Conservation (phyloP, 768 basidiomycete genomes). For the Dentipellis fragilis region DNA sequence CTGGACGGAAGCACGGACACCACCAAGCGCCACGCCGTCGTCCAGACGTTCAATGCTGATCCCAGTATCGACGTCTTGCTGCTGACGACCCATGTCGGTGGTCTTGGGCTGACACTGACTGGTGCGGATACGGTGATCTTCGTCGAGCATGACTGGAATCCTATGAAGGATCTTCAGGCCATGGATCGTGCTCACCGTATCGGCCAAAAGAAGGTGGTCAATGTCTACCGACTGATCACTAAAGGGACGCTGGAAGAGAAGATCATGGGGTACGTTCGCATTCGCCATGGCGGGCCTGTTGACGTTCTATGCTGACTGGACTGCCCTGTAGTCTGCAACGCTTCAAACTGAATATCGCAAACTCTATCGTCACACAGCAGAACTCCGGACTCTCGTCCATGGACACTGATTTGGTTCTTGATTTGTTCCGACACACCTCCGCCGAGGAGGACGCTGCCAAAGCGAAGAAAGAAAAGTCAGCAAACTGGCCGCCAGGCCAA, state of each 20-base stretch:
- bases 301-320: slow-evolving; percentile 3
- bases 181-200: slow-evolving; percentile 99
- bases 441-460: slow-evolving; percentile 62
- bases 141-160: slow-evolving; percentile 99
- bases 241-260: slow-evolving; percentile 97
- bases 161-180: slow-evolving; percentile 98
- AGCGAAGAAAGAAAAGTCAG: slow-evolving; percentile 40
- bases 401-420: slow-evolving; percentile 95
- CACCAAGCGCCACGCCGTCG: slow-evolving; percentile 90
- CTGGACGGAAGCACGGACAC: slow-evolving; percentile 89
- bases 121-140: slow-evolving; percentile 99
- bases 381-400: slow-evolving; percentile 90
- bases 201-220: slow-evolving; percentile 98
- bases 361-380: slow-evolving; percentile 94
- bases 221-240: slow-evolving; percentile 95
- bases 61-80: slow-evolving; percentile 95
- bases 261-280: slow-evolving; percentile 84
- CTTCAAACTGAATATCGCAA: slow-evolving; percentile 97
- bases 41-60: slow-evolving; percentile 96
- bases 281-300: not conserved
- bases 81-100: slow-evolving; percentile 94
- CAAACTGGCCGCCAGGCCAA: slow-evolving; percentile 46
- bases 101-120: slow-evolving; percentile 89
- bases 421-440: slow-evolving; percentile 79
- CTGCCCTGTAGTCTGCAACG: slow-evolving; percentile 67